Conservation (phyloP, 2,329 filamentous ascomycete species). For the Simplicillium sp. region DNA sequence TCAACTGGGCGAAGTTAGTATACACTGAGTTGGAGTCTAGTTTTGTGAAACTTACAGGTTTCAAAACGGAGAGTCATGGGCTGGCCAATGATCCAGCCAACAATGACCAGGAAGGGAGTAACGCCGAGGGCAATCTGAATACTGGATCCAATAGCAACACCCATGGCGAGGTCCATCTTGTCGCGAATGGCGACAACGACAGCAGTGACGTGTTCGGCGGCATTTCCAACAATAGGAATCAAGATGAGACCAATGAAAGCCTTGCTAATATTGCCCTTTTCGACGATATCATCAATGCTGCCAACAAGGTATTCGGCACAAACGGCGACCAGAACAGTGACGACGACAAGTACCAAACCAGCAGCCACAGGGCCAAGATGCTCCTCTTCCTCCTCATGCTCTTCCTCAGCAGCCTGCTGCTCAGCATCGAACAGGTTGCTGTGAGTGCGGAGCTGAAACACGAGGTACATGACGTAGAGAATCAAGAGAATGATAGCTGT, state of each 20-base stretch:
- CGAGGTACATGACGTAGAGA: slow-evolving; percentile 68
- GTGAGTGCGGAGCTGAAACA: slow-evolving; percentile 71
- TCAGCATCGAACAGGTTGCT: slow-evolving; percentile 59
- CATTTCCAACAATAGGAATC: slow-evolving; percentile 72
- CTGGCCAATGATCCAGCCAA: slow-evolving; percentile 66
- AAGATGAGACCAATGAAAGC: slow-evolving; percentile 74
- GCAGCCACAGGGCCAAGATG: slow-evolving; percentile 56
- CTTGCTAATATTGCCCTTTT: slow-evolving; percentile 62
- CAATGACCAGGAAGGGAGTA: slow-evolving; percentile 69
- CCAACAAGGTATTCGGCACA: slow-evolving; percentile 72
- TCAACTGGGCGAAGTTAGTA: slow-evolving; percentile 40
- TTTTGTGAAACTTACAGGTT: slow-evolving; percentile 28
- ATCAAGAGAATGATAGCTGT: slow-evolving; percentile 66
- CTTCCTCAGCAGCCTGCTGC: slow-evolving; percentile 15
- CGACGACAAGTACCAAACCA: slow-evolving; percentile 54
- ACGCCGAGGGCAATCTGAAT: slow-evolving; percentile 78
- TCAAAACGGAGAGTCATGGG: slow-evolving; percentile 76
- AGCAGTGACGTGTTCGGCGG: slow-evolving; percentile 73
- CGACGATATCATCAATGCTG: slow-evolving; percentile 64
- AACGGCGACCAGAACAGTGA: slow-evolving; percentile 61
- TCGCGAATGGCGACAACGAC: slow-evolving; percentile 70
- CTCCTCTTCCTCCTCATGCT: slow-evolving; percentile 31
- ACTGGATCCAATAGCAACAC: slow-evolving; percentile 72
- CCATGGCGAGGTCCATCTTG: slow-evolving; percentile 67
- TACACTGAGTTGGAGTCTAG: not conserved